phyloP scores from a whole-genome alignment of 257 asterid genomes.

The Solanum appendiculatum region DNA sequence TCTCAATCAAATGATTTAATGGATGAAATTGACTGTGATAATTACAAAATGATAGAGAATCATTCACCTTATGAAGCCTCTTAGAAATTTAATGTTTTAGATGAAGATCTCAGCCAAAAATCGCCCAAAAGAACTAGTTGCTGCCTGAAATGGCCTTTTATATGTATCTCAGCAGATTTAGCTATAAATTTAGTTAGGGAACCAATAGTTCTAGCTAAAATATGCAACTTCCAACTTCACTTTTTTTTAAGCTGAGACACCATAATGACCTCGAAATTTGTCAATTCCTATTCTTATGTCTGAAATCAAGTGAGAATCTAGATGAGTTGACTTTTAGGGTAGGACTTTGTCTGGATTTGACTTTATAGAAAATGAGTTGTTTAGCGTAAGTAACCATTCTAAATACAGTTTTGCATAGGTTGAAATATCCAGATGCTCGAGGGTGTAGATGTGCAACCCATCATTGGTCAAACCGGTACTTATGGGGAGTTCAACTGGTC shows the following conservation, averaged over 20 bases:
- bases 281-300: neutral
- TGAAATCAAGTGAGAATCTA: neutral
- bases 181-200: neutral
- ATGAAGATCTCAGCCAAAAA: neutral
- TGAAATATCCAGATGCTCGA: neutral
- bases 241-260: neutral
- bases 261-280: neutral
- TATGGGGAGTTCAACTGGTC: neutral
- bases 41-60: neutral
- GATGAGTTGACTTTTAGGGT: no score
- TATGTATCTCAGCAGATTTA: neutral
- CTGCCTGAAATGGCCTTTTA: neutral
- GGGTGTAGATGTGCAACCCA: neutral
- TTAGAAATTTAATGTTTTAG: neutral
- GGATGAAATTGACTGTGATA: neutral
- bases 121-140: neutral
- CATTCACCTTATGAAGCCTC: neutral
- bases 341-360: neutral
- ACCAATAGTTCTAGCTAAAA: neutral
- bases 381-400: neutral
- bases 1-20: neutral
- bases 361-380: neutral
- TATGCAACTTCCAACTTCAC: neutral
- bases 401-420: neutral
- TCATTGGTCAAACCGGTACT: neutral